Base-by-base conservation (phyloP, 768 basidiomycete species). In the Macrocybe gigantea region DNA sequence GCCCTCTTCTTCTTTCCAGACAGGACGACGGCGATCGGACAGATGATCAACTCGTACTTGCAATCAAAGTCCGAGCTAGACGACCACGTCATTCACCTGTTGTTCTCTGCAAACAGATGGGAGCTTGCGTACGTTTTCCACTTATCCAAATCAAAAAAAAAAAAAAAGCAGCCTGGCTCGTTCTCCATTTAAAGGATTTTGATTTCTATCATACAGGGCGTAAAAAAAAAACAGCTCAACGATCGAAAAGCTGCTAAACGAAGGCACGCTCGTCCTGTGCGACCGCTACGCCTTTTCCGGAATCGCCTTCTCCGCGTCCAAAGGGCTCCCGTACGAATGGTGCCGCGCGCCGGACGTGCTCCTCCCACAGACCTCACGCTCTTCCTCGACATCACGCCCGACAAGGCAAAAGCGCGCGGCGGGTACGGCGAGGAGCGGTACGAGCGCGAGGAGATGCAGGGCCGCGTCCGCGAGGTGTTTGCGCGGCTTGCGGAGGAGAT, bases 101-200 rank as follows among this genome's bases (percentile, higher is more conserved):
- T 99, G 48, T 98, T 99, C 73, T 85, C 92, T 38, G 96, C 94
- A 2, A 99, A 99, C 61, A 79, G 95, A 33, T 98, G 96, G 96
- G 94, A 98, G 62, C 79, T 87, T 52, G 85, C 86, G 90, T 95
- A 60, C 38, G 55, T 56, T 45, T 11, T 41, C 40, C 13, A 8
- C 32, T 41, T 38, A 14, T 14, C 41, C 22, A 36, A 32, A 34
- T 13, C 14, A 15, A 10, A 37, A 33, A 15, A 15, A 10, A 37
- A 33, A 15, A 51, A 42, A 3, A 29, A 31, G 5, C 15, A 42
- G 38, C 30, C n/a, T 7, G 6, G 31, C 7, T 31, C 38, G n/a
- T 38, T 11, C 10, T 34, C 22, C 22, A 22, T 22, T 22, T 22
- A 22, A 22, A 22, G 22, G 22, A 22, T 2, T 22, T 22, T 22